Percentiles rank a stretch among this genome's conserved stretches.
Evolutionary conservation across 2,329 filamentous ascomycete genomes (phyloP).

Genomic region (Curvularia eragrostidis): DNA sequence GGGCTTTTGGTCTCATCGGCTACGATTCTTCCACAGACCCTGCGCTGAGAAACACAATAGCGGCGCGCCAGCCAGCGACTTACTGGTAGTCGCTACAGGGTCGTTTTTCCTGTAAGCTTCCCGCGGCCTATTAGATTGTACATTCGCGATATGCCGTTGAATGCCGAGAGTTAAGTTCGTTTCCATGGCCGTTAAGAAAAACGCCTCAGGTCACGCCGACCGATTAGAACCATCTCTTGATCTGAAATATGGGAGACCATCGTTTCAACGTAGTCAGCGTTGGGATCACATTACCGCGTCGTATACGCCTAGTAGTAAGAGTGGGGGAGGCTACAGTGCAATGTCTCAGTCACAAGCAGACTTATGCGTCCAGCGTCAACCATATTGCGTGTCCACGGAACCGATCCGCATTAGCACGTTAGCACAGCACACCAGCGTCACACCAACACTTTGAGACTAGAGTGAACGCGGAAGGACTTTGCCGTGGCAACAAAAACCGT

Average conservation of each 20-base stretch:
- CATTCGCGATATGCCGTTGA: background rate
- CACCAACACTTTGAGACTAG: conserved; percentile 1
- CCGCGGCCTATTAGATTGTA: background rate
- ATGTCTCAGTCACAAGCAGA: background rate
- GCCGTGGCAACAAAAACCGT: background rate
- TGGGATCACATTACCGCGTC: background rate
- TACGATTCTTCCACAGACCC: conserved; percentile 12
- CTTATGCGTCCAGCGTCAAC: background rate
- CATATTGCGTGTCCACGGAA: background rate
- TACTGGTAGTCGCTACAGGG: conserved; percentile 4
- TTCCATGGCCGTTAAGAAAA: background rate
- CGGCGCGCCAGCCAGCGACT: conserved; percentile 8
- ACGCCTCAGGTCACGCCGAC: background rate
- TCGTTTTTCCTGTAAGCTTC: background rate
- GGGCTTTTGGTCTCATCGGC: conserved; percentile 9
- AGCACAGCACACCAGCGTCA: conserved; percentile 1
- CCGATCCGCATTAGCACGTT: conserved; percentile 3
- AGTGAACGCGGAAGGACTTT: background rate
- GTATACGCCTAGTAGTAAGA: background rate
- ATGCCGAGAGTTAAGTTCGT: background rate
- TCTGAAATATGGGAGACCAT: background rate
- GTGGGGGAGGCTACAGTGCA: background rate
- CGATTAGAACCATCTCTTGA: background rate
- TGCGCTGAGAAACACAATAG: conserved; percentile 4
- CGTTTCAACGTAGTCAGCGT: background rate